phyloP scores from a whole-genome alignment of 139 green algal genomes.

The Tetraselmis chui region DNA sequence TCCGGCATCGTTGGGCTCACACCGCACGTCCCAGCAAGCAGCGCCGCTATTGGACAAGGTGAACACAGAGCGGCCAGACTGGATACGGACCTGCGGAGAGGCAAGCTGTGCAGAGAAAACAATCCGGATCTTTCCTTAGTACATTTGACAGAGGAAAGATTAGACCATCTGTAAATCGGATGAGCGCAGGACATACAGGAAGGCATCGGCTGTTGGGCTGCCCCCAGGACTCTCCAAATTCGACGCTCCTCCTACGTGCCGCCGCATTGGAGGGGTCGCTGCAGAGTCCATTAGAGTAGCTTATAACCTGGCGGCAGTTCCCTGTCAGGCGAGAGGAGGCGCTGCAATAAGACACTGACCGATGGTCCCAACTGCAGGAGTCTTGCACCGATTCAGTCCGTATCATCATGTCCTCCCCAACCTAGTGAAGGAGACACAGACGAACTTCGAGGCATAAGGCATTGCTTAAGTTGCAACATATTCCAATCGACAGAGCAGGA shows the following conservation, averaged over 20 bases:
- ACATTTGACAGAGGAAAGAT: too few relatives aligned
- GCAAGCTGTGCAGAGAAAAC: too few relatives aligned
- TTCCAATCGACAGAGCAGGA: too few relatives aligned
- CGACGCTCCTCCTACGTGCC: neutral
- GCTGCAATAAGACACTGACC: conserved; percentile 1
- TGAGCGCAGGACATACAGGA: neutral
- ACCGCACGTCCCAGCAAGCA: neutral
- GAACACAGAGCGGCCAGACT: neutral
- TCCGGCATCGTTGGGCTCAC: neutral
- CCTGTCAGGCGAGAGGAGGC: conserved; percentile 1
- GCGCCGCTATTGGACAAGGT: conserved; percentile 1
- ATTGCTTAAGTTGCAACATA: too few relatives aligned
- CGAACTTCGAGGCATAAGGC: too few relatives aligned
- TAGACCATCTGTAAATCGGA: neutral
- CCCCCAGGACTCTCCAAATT: neutral
- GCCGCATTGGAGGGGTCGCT: neutral
- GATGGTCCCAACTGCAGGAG: conserved; percentile 2
- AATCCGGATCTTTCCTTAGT: too few relatives aligned
- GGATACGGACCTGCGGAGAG: neutral
- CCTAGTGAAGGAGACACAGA: too few relatives aligned
- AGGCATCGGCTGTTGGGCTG: neutral
- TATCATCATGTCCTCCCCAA: neutral
- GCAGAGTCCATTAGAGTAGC: neutral
- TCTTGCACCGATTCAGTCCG: neutral
- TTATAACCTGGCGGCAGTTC: neutral